These are phyloP conservation scores for Protostelium mycophagum DNA, from an alignment of 78 protist genomes.

Conservation along the genomic window DNA sequence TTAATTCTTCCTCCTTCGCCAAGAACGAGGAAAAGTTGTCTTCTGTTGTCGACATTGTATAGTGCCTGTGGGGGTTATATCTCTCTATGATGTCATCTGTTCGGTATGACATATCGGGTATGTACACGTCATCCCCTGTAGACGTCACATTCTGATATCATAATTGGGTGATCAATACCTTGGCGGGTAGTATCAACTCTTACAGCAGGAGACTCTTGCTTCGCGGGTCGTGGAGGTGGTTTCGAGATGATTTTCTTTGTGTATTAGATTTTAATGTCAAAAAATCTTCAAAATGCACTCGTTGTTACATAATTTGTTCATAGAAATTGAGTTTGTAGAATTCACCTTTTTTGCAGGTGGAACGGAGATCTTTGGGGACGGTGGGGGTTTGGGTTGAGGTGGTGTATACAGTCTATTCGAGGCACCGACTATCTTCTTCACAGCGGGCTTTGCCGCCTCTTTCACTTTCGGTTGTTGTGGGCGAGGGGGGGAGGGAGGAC, in stretches of 20 bases:
- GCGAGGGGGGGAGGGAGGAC: not conserved
- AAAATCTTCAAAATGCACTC: too few relatives aligned
- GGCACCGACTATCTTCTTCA: not conserved
- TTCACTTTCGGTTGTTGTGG: not conserved
- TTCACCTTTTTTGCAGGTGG: not conserved
- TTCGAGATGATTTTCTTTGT: too few relatives aligned
- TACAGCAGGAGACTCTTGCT: too few relatives aligned
- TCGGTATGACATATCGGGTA: not conserved
- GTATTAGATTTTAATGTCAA: too few relatives aligned
- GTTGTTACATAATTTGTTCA: too few relatives aligned
- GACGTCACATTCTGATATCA: not conserved
- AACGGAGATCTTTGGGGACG: too few relatives aligned
- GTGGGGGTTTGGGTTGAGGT: not conserved
- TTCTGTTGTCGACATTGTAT: not conserved
- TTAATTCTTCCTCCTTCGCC: not conserved
- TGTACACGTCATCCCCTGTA: not conserved
- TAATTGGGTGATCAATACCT: too few relatives aligned
- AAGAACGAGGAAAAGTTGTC: not conserved
- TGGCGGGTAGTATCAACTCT: too few relatives aligned
- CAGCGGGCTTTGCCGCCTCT: not conserved
- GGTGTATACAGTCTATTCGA: not conserved
- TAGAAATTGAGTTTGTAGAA: too few relatives aligned
- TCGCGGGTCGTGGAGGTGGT: too few relatives aligned
- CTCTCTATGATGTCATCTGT: not conserved
- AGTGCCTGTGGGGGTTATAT: not conserved